Evolutionary conservation across 2,329 filamentous ascomycete genomes (phyloP).

Genomic region (Aspergillus fijiensis): DNA sequence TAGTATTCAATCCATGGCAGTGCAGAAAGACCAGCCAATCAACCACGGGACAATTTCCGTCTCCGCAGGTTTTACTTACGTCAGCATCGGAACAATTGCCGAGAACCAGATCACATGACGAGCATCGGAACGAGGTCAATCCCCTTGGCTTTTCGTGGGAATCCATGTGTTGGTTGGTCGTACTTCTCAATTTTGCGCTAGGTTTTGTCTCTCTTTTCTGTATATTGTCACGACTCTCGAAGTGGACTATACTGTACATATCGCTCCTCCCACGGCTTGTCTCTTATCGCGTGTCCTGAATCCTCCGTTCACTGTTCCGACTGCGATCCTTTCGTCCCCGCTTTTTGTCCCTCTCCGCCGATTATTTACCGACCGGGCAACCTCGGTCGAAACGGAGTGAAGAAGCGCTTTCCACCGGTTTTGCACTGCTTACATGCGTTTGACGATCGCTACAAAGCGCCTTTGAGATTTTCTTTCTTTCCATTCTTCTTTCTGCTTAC

Average conservation of each 20-base stretch:
- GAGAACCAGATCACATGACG: conserved; percentile 26
- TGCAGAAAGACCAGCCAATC: neutral
- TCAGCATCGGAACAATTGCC: conserved; percentile 8
- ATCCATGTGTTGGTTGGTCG: neutral
- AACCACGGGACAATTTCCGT: neutral
- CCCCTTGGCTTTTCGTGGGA: conserved; percentile 21
- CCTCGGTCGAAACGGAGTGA: conserved; percentile 6
- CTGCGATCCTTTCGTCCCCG: conserved; percentile 13
- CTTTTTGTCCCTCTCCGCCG: conserved; percentile 9
- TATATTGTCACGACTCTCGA: neutral
- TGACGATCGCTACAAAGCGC: neutral
- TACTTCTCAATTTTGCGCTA: neutral
- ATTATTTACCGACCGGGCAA: conserved; percentile 15
- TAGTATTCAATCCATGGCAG: neutral
- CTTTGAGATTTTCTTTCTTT: neutral
- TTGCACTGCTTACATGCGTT: neutral
- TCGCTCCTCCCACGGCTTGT: neutral
- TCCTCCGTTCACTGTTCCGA: neutral
- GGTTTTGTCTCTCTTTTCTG: neutral
- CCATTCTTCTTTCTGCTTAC: neutral
- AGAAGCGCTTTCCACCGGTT: neutral
- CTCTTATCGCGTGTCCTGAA: neutral
- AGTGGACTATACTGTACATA: conserved; percentile 1
- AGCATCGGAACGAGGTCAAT: conserved; percentile 9
- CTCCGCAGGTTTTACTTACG: neutral